A percentile compares a stretch with the other conserved stretches of the same genome.
phyloP scores from a whole-genome alignment of 2,329 filamentous ascomycete genomes.

The Alternaria tenuissima region DNA sequence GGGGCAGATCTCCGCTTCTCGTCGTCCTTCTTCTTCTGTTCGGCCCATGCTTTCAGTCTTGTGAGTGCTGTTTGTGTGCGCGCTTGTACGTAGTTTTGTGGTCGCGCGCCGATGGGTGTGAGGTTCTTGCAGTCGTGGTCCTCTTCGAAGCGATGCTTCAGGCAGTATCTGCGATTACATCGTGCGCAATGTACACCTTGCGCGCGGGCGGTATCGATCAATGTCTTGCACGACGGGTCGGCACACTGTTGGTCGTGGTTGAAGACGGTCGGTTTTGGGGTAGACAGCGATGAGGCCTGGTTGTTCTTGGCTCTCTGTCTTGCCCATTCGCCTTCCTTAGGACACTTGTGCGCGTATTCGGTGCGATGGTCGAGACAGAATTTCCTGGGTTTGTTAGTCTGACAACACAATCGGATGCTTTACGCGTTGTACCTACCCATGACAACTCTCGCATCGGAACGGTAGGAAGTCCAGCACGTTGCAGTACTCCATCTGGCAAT shows the following conservation, averaged over 20 bases:
- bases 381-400: slow-evolving; percentile 59
- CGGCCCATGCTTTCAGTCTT: slow-evolving; percentile 81
- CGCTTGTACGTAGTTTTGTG: slow-evolving; percentile 56
- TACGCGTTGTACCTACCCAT: slow-evolving; percentile 51
- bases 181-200: slow-evolving; percentile 74
- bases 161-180: slow-evolving; percentile 78
- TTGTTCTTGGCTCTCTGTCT: slow-evolving; percentile 49
- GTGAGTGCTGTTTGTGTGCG: slow-evolving; percentile 78
- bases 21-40: slow-evolving; percentile 77
- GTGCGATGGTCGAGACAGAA: slow-evolving; percentile 95
- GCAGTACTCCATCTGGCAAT: slow-evolving; percentile 92
- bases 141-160: slow-evolving; percentile 78
- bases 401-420: neutral
- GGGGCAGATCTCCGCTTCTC: slow-evolving; percentile 53
- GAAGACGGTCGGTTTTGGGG: slow-evolving; percentile 63
- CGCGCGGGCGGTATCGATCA: slow-evolving; percentile 72
- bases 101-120: slow-evolving; percentile 64
- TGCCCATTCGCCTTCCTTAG: slow-evolving; percentile 69
- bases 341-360: slow-evolving; percentile 79
- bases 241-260: slow-evolving; percentile 74
- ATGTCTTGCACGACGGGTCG: slow-evolving; percentile 71
- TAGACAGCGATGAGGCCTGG: slow-evolving; percentile 28
- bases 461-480: slow-evolving; percentile 96
- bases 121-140: slow-evolving; percentile 83
- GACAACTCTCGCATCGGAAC: slow-evolving; percentile 91